Conservation (phyloP, 2,329 filamentous ascomycete species). For the Trichoderma aggressivum region DNA sequence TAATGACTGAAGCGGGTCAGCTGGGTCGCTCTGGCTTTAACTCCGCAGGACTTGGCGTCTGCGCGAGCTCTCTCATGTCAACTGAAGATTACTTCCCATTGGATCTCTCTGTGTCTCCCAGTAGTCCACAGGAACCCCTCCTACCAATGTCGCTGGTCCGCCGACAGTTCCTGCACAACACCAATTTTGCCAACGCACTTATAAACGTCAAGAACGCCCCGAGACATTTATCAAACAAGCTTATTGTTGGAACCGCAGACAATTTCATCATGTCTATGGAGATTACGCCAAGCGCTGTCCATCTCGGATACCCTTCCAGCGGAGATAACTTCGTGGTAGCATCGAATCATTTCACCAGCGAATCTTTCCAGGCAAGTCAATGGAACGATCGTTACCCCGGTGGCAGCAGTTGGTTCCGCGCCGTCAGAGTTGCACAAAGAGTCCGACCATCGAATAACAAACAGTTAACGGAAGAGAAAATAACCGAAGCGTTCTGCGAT, state of each 20-base stretch:
- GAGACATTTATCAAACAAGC: conserved; percentile 18
- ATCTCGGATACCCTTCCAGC: neutral
- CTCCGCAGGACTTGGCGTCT: conserved; percentile 14
- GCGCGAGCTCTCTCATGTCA: conserved; percentile 19
- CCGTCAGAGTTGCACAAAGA: neutral
- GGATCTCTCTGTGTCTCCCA: neutral
- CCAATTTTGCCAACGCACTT: conserved; percentile 11
- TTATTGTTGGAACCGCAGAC: conserved; percentile 17
- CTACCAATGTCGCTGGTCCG: conserved; percentile 17
- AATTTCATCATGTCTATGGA: conserved; percentile 1
- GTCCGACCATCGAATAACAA: neutral
- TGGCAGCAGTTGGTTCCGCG: conserved; percentile 20
- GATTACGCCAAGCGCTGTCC: neutral
- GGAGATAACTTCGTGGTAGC: neutral
- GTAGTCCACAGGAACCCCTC: neutral
- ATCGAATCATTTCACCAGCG: conserved; percentile 17
- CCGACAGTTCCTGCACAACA: conserved; percentile 14
- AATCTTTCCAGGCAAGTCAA: conserved; percentile 9
- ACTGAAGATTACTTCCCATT: conserved; percentile 19
- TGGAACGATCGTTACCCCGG: conserved; percentile 15
- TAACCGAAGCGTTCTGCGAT: neutral
- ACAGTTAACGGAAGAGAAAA: neutral
- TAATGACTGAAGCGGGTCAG: neutral
- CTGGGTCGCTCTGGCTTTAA: conserved; percentile 17
- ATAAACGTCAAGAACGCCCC: conserved; percentile 16